These are phyloP conservation scores for Glaciozyma martinii DNA, from an alignment of 768 basidiomycete genomes.

Conservation along the genomic window DNA sequence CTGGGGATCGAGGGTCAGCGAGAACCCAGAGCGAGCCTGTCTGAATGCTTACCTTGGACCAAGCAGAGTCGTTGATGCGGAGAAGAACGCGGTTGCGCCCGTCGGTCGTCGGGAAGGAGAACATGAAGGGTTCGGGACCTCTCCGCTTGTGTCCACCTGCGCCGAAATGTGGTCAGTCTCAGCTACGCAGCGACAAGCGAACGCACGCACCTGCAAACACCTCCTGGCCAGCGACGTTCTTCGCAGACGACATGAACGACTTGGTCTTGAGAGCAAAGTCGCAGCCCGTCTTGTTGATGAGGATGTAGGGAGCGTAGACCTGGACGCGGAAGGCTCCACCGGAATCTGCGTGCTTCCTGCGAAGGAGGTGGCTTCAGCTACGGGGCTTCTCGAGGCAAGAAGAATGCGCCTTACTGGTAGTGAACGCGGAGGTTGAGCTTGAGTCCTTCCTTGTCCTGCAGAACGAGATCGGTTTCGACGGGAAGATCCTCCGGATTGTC, in stretches of 20 bases:
- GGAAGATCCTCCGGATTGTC: constrained; percentile 84
- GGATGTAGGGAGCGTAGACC: constrained; percentile 78
- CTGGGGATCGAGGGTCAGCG: constrained; percentile 40
- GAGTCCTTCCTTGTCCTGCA: constrained; percentile 63
- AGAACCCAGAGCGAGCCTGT: background rate
- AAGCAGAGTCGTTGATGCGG: constrained; percentile 66
- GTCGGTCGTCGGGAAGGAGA: constrained; percentile 66
- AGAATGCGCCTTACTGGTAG: constrained; percentile 59
- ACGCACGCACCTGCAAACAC: constrained; percentile 49
- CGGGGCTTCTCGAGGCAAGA: background rate
- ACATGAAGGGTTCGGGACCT: constrained; percentile 45
- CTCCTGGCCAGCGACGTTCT: constrained; percentile 74
- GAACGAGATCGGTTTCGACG: constrained; percentile 58
- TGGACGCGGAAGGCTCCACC: constrained; percentile 96
- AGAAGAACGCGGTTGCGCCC: constrained; percentile 76
- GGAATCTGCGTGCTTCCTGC: constrained; percentile 69
- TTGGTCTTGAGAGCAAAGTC: constrained; percentile 65
- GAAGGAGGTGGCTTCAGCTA: background rate
- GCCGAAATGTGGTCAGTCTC: background rate
- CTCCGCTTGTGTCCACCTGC: constrained; percentile 13
- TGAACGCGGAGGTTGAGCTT: constrained; percentile 76
- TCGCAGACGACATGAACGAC: constrained; percentile 49
- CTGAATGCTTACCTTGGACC: constrained; percentile 63
- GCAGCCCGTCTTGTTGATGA: constrained; percentile 85
- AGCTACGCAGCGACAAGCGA: constrained; percentile 31